A percentile compares a stretch with the other conserved stretches of the same genome.
Conservation (phyloP, 305 asterid genomes). For the Lippia alba region DNA sequence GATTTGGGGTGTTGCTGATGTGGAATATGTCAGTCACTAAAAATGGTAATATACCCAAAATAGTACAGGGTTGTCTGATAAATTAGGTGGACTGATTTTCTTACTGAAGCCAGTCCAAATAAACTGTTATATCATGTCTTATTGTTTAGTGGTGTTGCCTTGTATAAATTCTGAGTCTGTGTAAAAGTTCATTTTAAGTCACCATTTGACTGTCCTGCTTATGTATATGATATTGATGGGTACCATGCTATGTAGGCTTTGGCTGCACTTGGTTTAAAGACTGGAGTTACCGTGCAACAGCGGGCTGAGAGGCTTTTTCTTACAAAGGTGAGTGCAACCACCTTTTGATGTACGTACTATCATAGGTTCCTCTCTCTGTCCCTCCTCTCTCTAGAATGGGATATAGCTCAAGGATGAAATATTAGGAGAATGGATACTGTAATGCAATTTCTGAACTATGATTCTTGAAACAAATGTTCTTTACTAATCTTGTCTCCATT, state of each 20-base stretch:
- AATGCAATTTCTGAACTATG: not conserved
- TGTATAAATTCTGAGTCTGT: conserved; percentile 16
- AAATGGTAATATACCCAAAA: not conserved
- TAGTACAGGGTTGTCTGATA: too few species aligned
- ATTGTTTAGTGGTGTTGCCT: not conserved
- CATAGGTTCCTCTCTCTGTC: too few species aligned
- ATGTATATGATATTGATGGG: conserved; percentile 30
- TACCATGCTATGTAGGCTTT: conserved; percentile 57
- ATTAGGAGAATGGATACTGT: too few species aligned
- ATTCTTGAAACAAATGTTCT: not conserved
- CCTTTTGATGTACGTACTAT: conserved; percentile 30
- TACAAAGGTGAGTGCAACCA: conserved; percentile 66
- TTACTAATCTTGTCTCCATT: not conserved
- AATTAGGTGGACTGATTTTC: too few species aligned
- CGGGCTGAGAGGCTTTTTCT: conserved; percentile 97
- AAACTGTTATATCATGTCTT: conserved; percentile 2
- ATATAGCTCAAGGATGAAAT: too few species aligned
- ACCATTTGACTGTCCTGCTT: conserved; percentile 16
- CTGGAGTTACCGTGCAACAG: conserved; percentile 89
- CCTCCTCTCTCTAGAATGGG: too few species aligned
- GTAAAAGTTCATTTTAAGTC: conserved; percentile 12
- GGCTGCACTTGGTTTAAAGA: conserved; percentile 89
- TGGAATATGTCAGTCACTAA: conserved; percentile 6
- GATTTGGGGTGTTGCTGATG: conserved; percentile 5
- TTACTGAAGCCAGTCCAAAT: too few species aligned